phyloP scores from a whole-genome alignment of 495 filamentous ascomycete genomes.

The Aspergillus wentii region DNA sequence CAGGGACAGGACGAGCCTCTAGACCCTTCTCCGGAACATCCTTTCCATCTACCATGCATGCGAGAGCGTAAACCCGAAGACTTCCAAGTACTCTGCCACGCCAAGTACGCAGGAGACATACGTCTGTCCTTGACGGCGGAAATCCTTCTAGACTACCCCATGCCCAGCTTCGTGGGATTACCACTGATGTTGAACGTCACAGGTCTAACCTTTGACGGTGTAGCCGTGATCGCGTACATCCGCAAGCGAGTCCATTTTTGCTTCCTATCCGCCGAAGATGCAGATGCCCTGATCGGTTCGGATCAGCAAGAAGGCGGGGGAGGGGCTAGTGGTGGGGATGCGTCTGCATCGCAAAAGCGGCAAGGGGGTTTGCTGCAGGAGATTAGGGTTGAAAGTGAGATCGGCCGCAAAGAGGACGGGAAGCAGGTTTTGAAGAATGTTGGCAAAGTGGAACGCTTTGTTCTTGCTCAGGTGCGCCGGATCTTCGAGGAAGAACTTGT shows the following conservation, averaged over 20 bases:
- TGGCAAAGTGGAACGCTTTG: slow-evolving; percentile 95
- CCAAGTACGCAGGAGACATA: slow-evolving; percentile 80
- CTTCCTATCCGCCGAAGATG: slow-evolving; percentile 85
- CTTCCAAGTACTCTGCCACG: slow-evolving; percentile 84
- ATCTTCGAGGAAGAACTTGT: slow-evolving; percentile 99
- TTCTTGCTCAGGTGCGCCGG: slow-evolving; percentile 89
- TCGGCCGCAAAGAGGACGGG: slow-evolving; percentile 82
- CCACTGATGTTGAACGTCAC: slow-evolving; percentile 90
- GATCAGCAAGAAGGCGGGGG: slow-evolving; percentile 39
- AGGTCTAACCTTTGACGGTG: slow-evolving; percentile 88
- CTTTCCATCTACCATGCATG: slow-evolving; percentile 29
- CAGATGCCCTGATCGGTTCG: slow-evolving; percentile 56
- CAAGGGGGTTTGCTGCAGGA: slow-evolving; percentile 78
- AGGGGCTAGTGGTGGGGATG: slow-evolving; percentile 17
- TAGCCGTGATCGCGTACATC: slow-evolving; percentile 87
- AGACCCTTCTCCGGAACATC: slow-evolving; percentile 19
- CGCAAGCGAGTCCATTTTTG: slow-evolving; percentile 78
- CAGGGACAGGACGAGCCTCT: slow-evolving; percentile 8
- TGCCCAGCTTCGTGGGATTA: slow-evolving; percentile 92
- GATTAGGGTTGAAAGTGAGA: slow-evolving; percentile 95
- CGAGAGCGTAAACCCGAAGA: slow-evolving; percentile 51
- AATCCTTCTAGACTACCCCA: slow-evolving; percentile 94
- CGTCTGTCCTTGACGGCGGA: slow-evolving; percentile 85
- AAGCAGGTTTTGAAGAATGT: slow-evolving; percentile 97
- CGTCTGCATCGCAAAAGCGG: slow-evolving; percentile 30